A percentile compares a stretch with the other conserved stretches of the same genome.
Conservation (phyloP, 2,329 filamentous ascomycete genomes). For the Beauveria brongniartii region DNA sequence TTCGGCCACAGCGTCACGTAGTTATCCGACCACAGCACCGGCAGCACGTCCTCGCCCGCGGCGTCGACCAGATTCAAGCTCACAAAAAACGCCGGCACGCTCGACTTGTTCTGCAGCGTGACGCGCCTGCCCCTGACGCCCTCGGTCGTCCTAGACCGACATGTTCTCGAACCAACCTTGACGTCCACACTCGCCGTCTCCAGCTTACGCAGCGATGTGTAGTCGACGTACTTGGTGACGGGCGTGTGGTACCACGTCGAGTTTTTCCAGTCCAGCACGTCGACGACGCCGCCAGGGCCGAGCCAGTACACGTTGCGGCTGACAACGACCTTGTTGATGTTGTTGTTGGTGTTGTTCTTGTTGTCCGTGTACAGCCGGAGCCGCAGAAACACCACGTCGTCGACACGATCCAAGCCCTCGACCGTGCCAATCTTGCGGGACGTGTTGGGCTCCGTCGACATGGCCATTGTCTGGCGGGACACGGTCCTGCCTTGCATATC, state of each 20-base stretch:
- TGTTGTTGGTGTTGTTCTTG: neutral
- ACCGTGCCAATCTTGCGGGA: slow-evolving; percentile 24
- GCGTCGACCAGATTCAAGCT: slow-evolving; percentile 40
- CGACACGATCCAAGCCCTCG: slow-evolving; percentile 21
- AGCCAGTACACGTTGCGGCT: slow-evolving; percentile 57
- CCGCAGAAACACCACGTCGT: slow-evolving; percentile 41
- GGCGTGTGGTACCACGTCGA: slow-evolving; percentile 54
- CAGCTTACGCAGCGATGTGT: slow-evolving; percentile 35
- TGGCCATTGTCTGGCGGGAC: slow-evolving; percentile 21
- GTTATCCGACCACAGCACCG: slow-evolving; percentile 53
- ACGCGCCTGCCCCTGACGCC: slow-evolving; percentile 19
- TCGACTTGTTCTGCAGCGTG: slow-evolving; percentile 41
- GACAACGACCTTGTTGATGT: slow-evolving; percentile 20
- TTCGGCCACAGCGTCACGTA: slow-evolving; percentile 53
- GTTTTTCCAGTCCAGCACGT: slow-evolving; percentile 45
- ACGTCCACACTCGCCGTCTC: slow-evolving; percentile 28
- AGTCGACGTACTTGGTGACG: slow-evolving; percentile 15
- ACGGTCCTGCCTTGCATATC: slow-evolving; percentile 37
- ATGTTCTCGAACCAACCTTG: slow-evolving; percentile 8
- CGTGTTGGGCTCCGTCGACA: slow-evolving; percentile 35
- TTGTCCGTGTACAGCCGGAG: slow-evolving; percentile 31
- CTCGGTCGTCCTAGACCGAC: slow-evolving; percentile 13
- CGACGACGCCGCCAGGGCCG: slow-evolving; percentile 28
- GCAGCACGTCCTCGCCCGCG: slow-evolving; percentile 36
- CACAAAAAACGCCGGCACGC: slow-evolving; percentile 50